Base-by-base conservation (phyloP, 805 yeast genomes). In the Clavispora carvajalis region DNA sequence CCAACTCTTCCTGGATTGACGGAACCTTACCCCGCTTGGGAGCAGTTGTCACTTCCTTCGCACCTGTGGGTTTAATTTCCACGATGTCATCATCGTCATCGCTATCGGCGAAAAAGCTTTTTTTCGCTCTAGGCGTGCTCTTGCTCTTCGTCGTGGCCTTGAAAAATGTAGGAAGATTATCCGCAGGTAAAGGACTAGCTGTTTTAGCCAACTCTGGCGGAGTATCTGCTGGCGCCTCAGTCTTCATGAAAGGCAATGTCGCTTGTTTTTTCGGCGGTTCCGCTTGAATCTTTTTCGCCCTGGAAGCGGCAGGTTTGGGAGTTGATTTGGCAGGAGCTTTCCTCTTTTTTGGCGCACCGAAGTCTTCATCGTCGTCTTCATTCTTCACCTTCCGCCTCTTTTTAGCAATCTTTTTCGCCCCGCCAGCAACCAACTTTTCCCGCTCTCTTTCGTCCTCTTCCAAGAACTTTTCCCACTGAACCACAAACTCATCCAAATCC, bases 401-500 rank as follows among this genome's bases (percentile, higher is more conserved):
- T 45, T 65, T 71, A 25, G 67, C 62, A 16, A 75, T 67, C 34
- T 69, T 73, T 43, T 65, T 46, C 7, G 40, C 44, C 10, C 40
- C 67, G 29, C 59, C 65, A 3, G 75, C 65, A n/a, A 71, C 59
- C 40, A 76, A 58, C 25, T 74, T 69, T 25, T 71, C 67, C 46
- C 88, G 76, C 43, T 73, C 74, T 42, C 73, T 75, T 40, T 72
- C 74, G 58, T 90, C 96, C 9, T 71, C 76, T 22, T 67, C 71
- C 55, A 87, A 63, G 59, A 86, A 89, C 41, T 73, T 65, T 1
- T 80, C 73, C 82, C 91, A 93, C 9, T 73, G 74, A 7, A 51
- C 68, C 44, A 77, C 55, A 60, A 93, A 91, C 0, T 65, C 81
- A 41, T 88, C 95, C 49, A 93, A 70, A 59, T 93, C 99, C 34